Evolutionary conservation across 495 filamentous ascomycete species (phyloP), one percentile per base, ranked within the genome.

Genomic region (Astrocystis sublimbata): DNA sequence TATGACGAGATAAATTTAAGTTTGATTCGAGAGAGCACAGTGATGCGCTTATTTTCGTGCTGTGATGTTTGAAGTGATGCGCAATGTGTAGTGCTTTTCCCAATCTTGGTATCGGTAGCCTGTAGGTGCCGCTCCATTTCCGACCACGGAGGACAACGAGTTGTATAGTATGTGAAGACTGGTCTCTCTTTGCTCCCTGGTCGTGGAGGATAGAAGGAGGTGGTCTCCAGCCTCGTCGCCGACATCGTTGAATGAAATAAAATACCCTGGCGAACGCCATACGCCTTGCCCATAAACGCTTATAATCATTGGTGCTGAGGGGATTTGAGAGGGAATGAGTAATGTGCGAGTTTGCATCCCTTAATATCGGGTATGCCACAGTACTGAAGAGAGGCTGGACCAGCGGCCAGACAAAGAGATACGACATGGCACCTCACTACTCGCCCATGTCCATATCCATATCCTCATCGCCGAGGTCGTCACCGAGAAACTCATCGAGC

Each of bases 401-500:
- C n/a, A n/a, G n/a, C n/a, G n/a, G n/a, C n/a, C n/a, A n/a, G n/a
- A n/a, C n/a, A n/a, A n/a, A n/a, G 26, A 31, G 6, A 30, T 49
- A 26, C 9, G 5, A 17, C 4, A 0, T 3, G 13, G 24, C 2
- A 41, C 1, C 3, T 0, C 49, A 49, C 62, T 40, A 69, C 33
- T 69, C 65, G n/a, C n/a, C n/a, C 60, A 71, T 74, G 0, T 40
- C 64, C 43, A n/a, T n/a, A n/a, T 68, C 65, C 68, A 68, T 73
- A 26, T 69, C 67, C 52, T 75, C 77, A 64, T 76, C 75, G 1
- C 50, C 76, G 70, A 81, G 75, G 47, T 81, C 78, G 51, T 79
- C 74, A 15, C 75, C 76, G 10, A 73, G 51, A 6, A 72, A 47
- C 52, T 70, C 67, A 65, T 87, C 84, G 76, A 88, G 83, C 65